Evolutionary conservation across 2,329 filamentous ascomycete genomes (phyloP).

Genomic region (Zymoseptoria crescenta): DNA sequence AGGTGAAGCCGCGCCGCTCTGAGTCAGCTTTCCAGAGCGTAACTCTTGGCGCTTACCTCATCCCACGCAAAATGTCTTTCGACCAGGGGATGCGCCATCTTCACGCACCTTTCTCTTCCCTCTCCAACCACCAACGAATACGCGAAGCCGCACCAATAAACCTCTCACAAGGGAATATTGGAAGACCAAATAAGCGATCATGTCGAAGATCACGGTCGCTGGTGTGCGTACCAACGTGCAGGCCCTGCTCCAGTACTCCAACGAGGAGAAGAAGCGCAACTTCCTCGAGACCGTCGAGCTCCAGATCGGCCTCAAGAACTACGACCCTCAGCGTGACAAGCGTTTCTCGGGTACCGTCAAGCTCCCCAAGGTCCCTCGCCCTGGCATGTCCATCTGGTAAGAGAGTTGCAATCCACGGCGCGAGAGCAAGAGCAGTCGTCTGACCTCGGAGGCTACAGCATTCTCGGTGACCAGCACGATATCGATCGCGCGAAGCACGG

Average conservation of each 20-base stretch:
- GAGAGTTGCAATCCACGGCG: conserved; percentile 16
- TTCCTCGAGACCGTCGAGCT: conserved; percentile 58
- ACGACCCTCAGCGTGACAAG: conserved; percentile 98
- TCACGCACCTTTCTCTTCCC: conserved; percentile 6
- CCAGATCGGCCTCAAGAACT: conserved; percentile 91
- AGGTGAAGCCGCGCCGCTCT: no score
- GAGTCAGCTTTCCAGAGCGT: not conserved
- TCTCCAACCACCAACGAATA: conserved; percentile 17
- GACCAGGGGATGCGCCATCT: conserved; percentile 4
- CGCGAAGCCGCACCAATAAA: conserved; percentile 33
- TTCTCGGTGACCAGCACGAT: conserved; percentile 93
- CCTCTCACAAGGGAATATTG: conserved; percentile 31
- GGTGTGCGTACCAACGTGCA: conserved; percentile 93
- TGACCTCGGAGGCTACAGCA: conserved; percentile 41
- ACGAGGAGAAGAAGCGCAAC: conserved; percentile 36
- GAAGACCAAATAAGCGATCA: conserved; percentile 44
- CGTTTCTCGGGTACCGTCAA: conserved; percentile 99
- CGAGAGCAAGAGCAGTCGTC: conserved; percentile 21
- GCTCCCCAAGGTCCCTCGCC: conserved; percentile 84
- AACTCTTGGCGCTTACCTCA: conserved; percentile 6
- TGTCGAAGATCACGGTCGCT: conserved; percentile 83
- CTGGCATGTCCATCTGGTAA: conserved; percentile 79
- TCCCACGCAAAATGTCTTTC: not conserved
- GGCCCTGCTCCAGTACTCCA: conserved; percentile 85
- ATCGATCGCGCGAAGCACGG: conserved; percentile 99